Conservation (phyloP, 768 basidiomycete species). For the Macrolepiota albuminosa region DNA sequence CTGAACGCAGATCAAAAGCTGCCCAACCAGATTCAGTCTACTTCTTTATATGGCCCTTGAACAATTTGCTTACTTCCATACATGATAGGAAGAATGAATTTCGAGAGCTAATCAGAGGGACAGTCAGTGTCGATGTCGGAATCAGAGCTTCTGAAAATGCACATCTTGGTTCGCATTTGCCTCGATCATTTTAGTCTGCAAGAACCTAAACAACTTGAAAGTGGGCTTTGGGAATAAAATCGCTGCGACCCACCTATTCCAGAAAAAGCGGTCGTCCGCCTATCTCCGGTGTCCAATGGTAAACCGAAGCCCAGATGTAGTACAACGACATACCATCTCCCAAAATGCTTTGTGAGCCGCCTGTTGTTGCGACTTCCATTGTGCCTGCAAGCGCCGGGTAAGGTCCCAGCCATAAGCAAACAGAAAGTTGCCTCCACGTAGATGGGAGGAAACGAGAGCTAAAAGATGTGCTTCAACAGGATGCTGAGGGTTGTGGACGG, state of each 20-base stretch:
- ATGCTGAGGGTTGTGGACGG: constrained; percentile 65
- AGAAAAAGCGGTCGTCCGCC: constrained; percentile 97
- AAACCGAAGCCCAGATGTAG: background rate
- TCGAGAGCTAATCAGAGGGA: constrained; percentile 54
- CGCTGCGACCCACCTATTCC: constrained; percentile 70
- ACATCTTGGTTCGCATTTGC: constrained; percentile 59
- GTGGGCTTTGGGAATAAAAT: background rate
- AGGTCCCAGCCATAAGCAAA: constrained; percentile 92
- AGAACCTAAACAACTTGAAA: constrained; percentile 25
- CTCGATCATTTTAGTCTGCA: constrained; percentile 35
- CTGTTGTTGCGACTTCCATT: constrained; percentile 54
- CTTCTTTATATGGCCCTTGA: background rate
- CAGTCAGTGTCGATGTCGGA: constrained; percentile 9
- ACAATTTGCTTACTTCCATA: constrained; percentile 77
- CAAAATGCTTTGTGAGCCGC: constrained; percentile 59
- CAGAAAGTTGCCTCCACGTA: constrained; percentile 74
- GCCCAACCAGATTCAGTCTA: constrained; percentile 7
- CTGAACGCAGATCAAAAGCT: constrained; percentile 85
- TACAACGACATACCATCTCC: constrained; percentile 57
- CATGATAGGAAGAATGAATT: constrained; percentile 88
- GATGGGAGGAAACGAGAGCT: constrained; percentile 80
- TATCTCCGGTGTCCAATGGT: constrained; percentile 22
- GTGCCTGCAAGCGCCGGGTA: constrained; percentile 81
- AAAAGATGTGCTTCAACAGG: constrained; percentile 87
- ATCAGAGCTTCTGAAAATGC: constrained; percentile 21